phyloP scores from a whole-genome alignment of 148 eudicot species.

The Chenopodium album region DNA sequence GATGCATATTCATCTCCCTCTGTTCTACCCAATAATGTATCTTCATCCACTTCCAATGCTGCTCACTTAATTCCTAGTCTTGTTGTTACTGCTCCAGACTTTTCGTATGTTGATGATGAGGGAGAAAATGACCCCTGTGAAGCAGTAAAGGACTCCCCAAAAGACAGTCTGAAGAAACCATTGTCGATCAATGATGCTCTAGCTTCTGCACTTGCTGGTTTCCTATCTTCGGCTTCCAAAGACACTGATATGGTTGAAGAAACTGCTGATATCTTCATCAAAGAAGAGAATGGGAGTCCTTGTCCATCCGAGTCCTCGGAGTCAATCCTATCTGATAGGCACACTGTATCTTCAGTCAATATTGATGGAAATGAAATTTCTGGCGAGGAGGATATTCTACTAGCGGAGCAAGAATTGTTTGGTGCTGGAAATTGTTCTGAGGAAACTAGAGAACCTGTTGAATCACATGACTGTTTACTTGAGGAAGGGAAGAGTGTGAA shows the following conservation, averaged over 20 bases:
- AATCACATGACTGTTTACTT: constrained; percentile 20
- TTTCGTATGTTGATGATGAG: constrained; percentile 57
- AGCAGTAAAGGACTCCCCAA: constrained; percentile 35
- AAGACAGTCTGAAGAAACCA: constrained; percentile 41
- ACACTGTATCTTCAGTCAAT: constrained; percentile 22
- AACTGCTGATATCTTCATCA: constrained; percentile 18
- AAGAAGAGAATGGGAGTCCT: constrained; percentile 14
- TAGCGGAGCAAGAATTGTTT: constrained; percentile 11
- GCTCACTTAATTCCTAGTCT: constrained; percentile 53
- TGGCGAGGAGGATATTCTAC: constrained; percentile 5
- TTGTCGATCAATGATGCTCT: constrained; percentile 76
- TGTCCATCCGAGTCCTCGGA: constrained; percentile 21
- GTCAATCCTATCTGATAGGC: constrained; percentile 17
- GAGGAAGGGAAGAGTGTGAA: constrained; percentile 18
- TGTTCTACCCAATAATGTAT: constrained; percentile 18
- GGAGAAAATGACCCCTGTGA: constrained; percentile 44
- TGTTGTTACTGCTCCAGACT: constrained; percentile 77
- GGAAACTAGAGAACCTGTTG: constrained; percentile 30
- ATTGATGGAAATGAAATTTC: constrained; percentile 19
- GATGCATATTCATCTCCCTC: constrained; percentile 16
- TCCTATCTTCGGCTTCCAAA: constrained; percentile 41
- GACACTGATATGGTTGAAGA: constrained; percentile 23
- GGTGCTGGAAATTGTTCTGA: constrained; percentile 2
- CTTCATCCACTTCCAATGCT: constrained; percentile 17
- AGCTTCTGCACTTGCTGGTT: constrained; percentile 84